A percentile compares a stretch with the other conserved stretches of the same genome.
Evolutionary conservation across 2,329 filamentous ascomycete species (phyloP).

Genomic region (Pseudocercospora pini-densiflorae): DNA sequence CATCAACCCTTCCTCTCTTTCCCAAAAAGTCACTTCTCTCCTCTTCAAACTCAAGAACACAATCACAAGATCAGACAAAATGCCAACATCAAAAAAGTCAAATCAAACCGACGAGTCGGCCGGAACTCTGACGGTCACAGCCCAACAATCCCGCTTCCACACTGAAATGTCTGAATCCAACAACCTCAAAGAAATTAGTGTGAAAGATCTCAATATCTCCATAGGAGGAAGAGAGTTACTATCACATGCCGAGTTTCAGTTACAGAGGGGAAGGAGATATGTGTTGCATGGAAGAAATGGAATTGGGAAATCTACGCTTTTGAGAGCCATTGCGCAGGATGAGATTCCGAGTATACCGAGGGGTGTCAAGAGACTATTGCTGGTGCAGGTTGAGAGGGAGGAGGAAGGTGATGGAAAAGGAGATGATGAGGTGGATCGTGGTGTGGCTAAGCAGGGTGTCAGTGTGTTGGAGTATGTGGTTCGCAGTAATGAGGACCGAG

Average conservation of each 20-base stretch:
- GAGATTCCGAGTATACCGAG: conserved; percentile 77
- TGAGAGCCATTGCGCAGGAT: conserved; percentile 77
- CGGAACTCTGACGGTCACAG: conserved; percentile 24
- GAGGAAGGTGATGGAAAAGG: conserved; percentile 19
- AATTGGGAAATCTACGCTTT: conserved; percentile 78
- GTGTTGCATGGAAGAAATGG: conserved; percentile 81
- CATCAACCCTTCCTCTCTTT: background rate
- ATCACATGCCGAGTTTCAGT: conserved; percentile 67
- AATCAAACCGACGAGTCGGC: too few species aligned
- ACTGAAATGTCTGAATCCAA: conserved; percentile 31
- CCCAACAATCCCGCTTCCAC: conserved; percentile 32
- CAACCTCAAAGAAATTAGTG: conserved; percentile 41
- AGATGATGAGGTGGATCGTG: conserved; percentile 6
- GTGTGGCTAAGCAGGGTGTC: background rate
- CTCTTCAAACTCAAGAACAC: too few species aligned
- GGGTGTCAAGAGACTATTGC: conserved; percentile 66
- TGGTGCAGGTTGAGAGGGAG: conserved; percentile 65
- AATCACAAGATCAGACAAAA: too few species aligned
- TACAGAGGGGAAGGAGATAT: conserved; percentile 76
- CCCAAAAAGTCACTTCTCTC: too few species aligned
- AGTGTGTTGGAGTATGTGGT: conserved; percentile 35
- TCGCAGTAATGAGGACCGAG: conserved; percentile 28
- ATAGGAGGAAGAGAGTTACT: conserved; percentile 68
- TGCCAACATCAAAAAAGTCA: background rate
- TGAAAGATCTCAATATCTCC: conserved; percentile 74